Base-by-base conservation (phyloP, 1,284 basidiomycete genomes). In the Cryptococcus sp. region DNA sequence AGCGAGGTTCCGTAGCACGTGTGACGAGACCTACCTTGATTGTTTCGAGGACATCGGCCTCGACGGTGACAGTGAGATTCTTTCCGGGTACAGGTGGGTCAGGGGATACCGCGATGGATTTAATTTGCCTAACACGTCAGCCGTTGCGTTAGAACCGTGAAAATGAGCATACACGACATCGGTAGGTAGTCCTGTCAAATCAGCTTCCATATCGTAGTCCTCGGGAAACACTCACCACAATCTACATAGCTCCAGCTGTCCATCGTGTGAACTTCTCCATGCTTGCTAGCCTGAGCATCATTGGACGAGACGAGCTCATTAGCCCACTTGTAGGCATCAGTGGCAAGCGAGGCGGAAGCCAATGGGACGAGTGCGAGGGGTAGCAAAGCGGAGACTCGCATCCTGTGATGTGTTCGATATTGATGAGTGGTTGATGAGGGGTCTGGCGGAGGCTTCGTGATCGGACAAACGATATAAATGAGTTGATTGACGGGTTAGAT, bases 61-160 rank as follows among this genome's bases (percentile, higher is more conserved):
- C 77, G 19, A 87, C 91, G 4, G 76, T 85, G 57, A 97, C 85
- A 18, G 88, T 91, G 59, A 97, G 76, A 60, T 90, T 81, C 67
- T 88, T 64, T 11, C 91, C 91, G 7, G 89, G 87, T 60, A 83
- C 70, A 2, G 91, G 91, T 41, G 91, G 90, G 65, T 92, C 87
- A 0, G 91, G 91, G 18, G 73, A 79, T 45, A 93, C 78, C 7
- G 72, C 55, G 59, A 93, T 86, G 24, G 79, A 83, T 24, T 86
- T 73, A 58, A 93, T 66, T 56, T 75, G 69, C 59, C 77, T 74
- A 47, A 1, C 34, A 23, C 21, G 9, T 21, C 41, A 42, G 39
- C 19, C 11, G 39, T 41, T 13, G 11, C 14, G 44, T 39, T 39
- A 24, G 19, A 44, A 18, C 32, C 32, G 14, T 5, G 28, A 16